Evolutionary conservation across 1,284 basidiomycete species (phyloP), one percentile per base, ranked within the genome.

Genomic region (Moniliella sp.): DNA sequence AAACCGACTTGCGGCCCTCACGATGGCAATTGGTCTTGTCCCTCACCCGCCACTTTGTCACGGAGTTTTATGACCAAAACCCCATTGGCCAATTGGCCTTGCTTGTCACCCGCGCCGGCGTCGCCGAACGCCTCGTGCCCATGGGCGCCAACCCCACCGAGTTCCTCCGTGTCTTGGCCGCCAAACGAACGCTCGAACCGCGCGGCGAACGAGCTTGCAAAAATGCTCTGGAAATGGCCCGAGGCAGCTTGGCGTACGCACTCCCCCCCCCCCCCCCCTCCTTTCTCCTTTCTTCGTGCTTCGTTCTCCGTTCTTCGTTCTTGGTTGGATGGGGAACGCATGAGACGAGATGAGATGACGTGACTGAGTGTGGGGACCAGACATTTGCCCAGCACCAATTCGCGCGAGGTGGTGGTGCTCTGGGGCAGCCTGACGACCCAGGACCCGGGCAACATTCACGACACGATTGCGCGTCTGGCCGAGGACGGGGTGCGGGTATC

Each of bases 51-150:
- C 77, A 82, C 43, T 97, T 97, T 48, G 71, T 94, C 14, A 67
- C 71, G 5, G 88, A 99, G 59, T 99, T 88, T 81, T 99, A 94
- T 62, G 91, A 99, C 63, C 91, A 97, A 64, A 99, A 99, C 53
- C 88, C 88, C 0, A 69, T 99, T 12, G 84, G 88, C n/a, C 88
- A 97, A 62, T 38, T 55, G 3, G 49, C 44, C 9, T 49, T 59
- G 32, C 37, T 61, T 2, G 48, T 44, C 26, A 57, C 56, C 4
- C 46, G 57, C 11, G 42, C 53, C 19, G 57, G 58, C 4, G 43
- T 60, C 17, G 52, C 51, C 12, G 56, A 57, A 29, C 33, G 53
- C 8, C 33, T 57, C 12, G 49, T 49, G 2, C 45, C 48, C 31
- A 81, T 94, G 72, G 69, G 84, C 13, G 83, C 86, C 5, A 97